Conservation (phyloP, 805 yeast species). For the Hanseniaspora guilliermondii region DNA sequence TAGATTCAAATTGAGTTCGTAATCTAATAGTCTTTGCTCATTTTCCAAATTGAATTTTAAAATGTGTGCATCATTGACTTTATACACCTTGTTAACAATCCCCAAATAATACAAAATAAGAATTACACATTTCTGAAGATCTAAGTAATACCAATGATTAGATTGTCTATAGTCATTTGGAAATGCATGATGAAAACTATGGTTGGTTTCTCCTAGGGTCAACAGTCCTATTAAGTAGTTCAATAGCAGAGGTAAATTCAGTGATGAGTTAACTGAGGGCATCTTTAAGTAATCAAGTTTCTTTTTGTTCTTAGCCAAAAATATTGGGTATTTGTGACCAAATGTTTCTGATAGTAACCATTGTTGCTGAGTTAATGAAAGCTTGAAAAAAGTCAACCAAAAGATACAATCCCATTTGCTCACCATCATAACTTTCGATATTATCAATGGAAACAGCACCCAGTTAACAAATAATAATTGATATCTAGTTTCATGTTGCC, state of each 20-base stretch:
- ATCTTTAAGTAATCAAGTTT: background rate
- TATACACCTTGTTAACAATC: slow-evolving; percentile 44
- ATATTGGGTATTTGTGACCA: slow-evolving; percentile 43
- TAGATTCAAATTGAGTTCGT: background rate
- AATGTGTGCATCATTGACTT: slow-evolving; percentile 37
- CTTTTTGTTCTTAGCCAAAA: background rate
- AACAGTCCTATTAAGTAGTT: slow-evolving; percentile 44
- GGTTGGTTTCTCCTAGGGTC: slow-evolving; percentile 83
- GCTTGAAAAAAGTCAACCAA: slow-evolving; percentile 53
- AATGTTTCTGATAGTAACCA: slow-evolving; percentile 66
- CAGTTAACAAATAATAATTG: slow-evolving; percentile 39
- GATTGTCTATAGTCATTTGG: slow-evolving; percentile 82
- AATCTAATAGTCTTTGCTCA: slow-evolving; percentile 49
- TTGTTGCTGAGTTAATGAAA: slow-evolving; percentile 65
- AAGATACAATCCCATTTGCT: slow-evolving; percentile 64
- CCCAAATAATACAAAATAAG: slow-evolving; percentile 41
- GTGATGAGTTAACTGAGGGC: slow-evolving; percentile 33
- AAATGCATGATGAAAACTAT: slow-evolving; percentile 91
- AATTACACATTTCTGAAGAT: slow-evolving; percentile 75
- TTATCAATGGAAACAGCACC: slow-evolving; percentile 49
- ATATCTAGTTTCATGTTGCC: slow-evolving; percentile 66
- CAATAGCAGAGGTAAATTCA: slow-evolving; percentile 57
- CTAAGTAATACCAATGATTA: slow-evolving; percentile 58
- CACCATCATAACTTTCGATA: slow-evolving; percentile 65
- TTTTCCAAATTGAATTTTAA: slow-evolving; percentile 68